phyloP scores from a whole-genome alignment of 805 yeast species.

The Wickerhamomyces xylosicus region DNA sequence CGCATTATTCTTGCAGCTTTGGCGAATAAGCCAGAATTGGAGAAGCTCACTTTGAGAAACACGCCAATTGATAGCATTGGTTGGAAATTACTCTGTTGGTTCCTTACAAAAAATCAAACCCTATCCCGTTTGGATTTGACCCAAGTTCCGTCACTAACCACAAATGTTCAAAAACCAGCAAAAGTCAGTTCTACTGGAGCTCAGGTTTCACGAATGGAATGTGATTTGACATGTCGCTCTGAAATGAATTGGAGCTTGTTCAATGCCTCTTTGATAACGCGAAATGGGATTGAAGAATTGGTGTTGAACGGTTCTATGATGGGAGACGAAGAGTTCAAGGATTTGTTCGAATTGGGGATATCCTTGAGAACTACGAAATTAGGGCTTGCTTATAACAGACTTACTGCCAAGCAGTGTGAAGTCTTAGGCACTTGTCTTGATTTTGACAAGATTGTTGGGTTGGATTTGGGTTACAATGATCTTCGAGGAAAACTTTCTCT shows the following conservation, averaged over 20 bases:
- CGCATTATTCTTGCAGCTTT: conserved; percentile 58
- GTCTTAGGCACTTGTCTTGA: conserved; percentile 51
- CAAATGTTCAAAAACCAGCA: conserved; percentile 28
- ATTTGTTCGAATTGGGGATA: conserved; percentile 58
- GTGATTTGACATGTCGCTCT: conserved; percentile 34
- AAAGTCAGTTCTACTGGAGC: conserved; percentile 20
- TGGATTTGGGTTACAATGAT: conserved; percentile 82
- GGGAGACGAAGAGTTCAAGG: conserved; percentile 38
- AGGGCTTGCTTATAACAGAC: conserved; percentile 73
- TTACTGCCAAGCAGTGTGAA: conserved; percentile 46
- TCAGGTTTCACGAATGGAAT: conserved; percentile 25
- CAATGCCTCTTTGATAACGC: conserved; percentile 60
- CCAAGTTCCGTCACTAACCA: conserved; percentile 30
- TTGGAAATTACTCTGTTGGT: conserved; percentile 76
- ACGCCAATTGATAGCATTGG: conserved; percentile 67
- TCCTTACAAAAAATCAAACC: conserved; percentile 52
- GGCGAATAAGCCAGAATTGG: conserved; percentile 48
- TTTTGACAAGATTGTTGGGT: conserved; percentile 41
- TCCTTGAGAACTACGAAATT: conserved; percentile 45
- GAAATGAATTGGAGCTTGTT: conserved; percentile 80
- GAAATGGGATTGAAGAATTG: conserved; percentile 76
- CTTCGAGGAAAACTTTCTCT: conserved; percentile 26
- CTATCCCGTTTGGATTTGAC: conserved; percentile 58
- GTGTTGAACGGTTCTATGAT: conserved; percentile 76
- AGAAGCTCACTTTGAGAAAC: conserved; percentile 69